Conservation (phyloP, 257 asterid species). For the Petrea volubilis region DNA sequence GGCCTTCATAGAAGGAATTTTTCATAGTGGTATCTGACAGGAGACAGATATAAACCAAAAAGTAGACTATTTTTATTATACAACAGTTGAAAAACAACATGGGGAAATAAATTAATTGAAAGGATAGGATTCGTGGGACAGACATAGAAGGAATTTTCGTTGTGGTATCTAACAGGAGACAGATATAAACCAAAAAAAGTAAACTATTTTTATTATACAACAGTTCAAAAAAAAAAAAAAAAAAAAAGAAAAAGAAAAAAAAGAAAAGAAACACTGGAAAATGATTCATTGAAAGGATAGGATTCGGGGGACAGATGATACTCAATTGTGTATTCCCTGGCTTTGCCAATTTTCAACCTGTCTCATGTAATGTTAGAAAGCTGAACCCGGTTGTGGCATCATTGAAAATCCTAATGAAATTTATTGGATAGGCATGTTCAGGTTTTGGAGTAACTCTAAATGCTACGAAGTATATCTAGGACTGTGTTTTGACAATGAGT, state of each 20-base stretch:
- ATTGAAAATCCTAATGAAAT: slow-evolving; percentile 6
- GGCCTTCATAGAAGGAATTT: neutral
- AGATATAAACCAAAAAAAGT: no score
- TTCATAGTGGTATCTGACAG: no score
- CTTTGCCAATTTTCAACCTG: neutral
- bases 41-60: slow-evolving; percentile 1
- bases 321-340: neutral
- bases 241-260: no score
- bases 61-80: neutral
- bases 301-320: neutral
- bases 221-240: no score
- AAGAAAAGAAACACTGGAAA: no score
- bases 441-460: neutral
- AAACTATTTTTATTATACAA: no score
- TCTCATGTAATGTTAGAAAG: neutral
- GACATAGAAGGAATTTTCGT: no score
- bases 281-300: neutral
- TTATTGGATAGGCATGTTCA: neutral
- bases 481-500: neutral
- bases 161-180: no score
- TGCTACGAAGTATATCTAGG: neutral
- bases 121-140: no score
- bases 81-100: neutral
- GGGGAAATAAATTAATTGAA: no score
- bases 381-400: neutral